Percentiles rank a stretch among this genome's conserved stretches.
phyloP scores from a whole-genome alignment of 2,329 filamentous ascomycete genomes.

The Aspergillus carbonarius region DNA sequence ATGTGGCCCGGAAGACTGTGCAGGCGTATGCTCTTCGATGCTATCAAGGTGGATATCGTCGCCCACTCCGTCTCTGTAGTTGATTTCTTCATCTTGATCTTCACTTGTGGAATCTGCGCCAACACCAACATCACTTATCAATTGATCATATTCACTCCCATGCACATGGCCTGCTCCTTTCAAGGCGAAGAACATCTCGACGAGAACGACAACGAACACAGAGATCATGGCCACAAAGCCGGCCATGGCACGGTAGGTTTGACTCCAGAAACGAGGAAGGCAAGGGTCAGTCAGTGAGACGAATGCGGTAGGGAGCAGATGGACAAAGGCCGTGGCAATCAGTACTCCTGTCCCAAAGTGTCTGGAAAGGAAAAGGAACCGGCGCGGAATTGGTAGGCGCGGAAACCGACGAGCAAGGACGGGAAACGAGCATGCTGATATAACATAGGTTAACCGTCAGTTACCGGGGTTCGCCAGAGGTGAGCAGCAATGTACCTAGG shows the following conservation, averaged over 20 bases:
- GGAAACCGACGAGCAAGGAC: slow-evolving; percentile 61
- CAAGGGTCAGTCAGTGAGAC: slow-evolving; percentile 61
- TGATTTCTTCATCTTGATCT: slow-evolving; percentile 16
- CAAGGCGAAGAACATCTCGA: slow-evolving; percentile 87
- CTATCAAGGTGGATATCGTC: slow-evolving; percentile 24
- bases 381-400: slow-evolving; percentile 58
- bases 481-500: slow-evolving; percentile 31
- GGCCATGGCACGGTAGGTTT: slow-evolving; percentile 75
- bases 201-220: slow-evolving; percentile 75
- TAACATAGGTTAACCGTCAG: slow-evolving; percentile 8
- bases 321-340: slow-evolving; percentile 58
- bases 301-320: slow-evolving; percentile 64
- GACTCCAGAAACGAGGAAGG: slow-evolving; percentile 75
- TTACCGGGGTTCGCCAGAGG: not conserved
- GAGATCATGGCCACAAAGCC: slow-evolving; percentile 80
- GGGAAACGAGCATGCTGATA: slow-evolving; percentile 61
- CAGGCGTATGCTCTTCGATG: slow-evolving; percentile 7
- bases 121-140: slow-evolving; percentile 33
- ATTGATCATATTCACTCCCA: slow-evolving; percentile 52
- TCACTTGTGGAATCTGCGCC: slow-evolving; percentile 21
- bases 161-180: slow-evolving; percentile 62
- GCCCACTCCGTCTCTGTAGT: slow-evolving; percentile 24
- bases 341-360: slow-evolving; percentile 60
- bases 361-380: slow-evolving; percentile 59
- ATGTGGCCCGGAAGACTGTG: slow-evolving; percentile 14